Base-by-base conservation (phyloP, 2,329 filamentous ascomycete genomes). In the Ophiosphaerella narmari region DNA sequence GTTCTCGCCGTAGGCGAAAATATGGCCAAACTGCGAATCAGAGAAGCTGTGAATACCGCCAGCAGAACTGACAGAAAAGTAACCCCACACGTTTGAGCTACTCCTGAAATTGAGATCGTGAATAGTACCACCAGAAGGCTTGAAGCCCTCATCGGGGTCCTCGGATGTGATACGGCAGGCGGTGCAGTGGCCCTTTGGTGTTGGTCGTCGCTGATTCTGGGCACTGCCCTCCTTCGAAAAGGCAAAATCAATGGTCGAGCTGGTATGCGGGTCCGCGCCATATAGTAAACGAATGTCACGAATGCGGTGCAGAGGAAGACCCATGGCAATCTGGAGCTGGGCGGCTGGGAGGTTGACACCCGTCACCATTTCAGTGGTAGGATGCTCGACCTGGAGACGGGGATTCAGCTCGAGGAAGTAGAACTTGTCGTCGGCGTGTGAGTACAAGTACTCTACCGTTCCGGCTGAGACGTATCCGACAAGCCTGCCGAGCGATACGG, bases 41-140 rank as follows among this genome's bases (percentile, higher is more conserved):
- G 94, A 97, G 83, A 96, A 99, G 76, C 91, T 97, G 85, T 99
- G 94, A 61, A 99, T 99, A 76, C 92, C 92, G 79, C 92, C 93
- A 48, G 91, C 88, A 8, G 92, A 94, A 79, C 92, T 90, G 74
- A 99, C 94, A 45, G 94, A 99, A 86, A 99, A 99, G 78, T 99
- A 99, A 82, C 94, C 94, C 94, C 94, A 99, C 48, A 97, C 94
- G 65, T 99, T 99, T 57, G 94, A 97, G 74, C 91, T 96, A 80
- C 89, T 95, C 72, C 94, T 86, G 86, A 99, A 99, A 82, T 99
- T 99, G 70, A 99, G 81, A 72, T 99, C 94, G 80, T 97, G 94
- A 86, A 99, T 95, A 45, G 93, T 96, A 86, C 94, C 94, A 69
- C 93, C 96, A 39, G 94, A 99, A 50, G 94, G 94, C 84, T 99